Base-by-base conservation (phyloP, 2,329 filamentous ascomycete species). In the Fusarium irregulare region DNA sequence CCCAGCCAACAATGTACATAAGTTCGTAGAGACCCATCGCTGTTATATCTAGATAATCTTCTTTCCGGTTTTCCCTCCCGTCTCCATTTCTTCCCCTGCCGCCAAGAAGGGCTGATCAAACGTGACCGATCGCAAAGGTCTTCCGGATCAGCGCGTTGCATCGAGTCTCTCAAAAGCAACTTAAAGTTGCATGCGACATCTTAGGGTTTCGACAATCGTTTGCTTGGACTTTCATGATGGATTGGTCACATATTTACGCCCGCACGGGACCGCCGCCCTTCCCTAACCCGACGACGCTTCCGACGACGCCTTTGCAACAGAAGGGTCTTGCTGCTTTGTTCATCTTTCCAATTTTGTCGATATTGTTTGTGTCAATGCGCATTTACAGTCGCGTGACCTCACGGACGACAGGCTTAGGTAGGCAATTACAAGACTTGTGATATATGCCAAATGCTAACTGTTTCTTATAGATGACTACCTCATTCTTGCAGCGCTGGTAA, bases 251-350 rank as follows among this genome's bases (percentile, higher is more conserved):
- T n/a, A 45, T 71, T 7, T 69, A 53, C 12, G 37, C 56, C 44
- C 68, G 68, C 18, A 41, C 41, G 18, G 68, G 68, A 20, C 71
- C 70, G 20, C 68, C 66, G 10, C 66, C 74, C 8, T 71, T 71
- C 25, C 72, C 68, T 2, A 67, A 78, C 49, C 74, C 76, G 9
- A 58, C 67, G 30, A 70, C 73, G 42, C 77, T 79, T 10, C 78
- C 78, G 3, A 79, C 78, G 13, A 75, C 78, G 13, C 68, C 76
- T n/a, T 74, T 78, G 16, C 79, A 80, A 47, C 57, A 68, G 10
- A 63, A 64, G 12, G 78, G 73, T 2, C 56, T 80, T 6, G 75
- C 75, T 42, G 67, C 80, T 41, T 69, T 77, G 20, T 78, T 80
- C 63, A 59, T 79, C 47, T 78, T 80, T 18, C 78, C 79, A 2